These are phyloP conservation scores for Prototheca stagnorum DNA, from an alignment of 163 green algal species.

Conservation along the genomic window DNA sequence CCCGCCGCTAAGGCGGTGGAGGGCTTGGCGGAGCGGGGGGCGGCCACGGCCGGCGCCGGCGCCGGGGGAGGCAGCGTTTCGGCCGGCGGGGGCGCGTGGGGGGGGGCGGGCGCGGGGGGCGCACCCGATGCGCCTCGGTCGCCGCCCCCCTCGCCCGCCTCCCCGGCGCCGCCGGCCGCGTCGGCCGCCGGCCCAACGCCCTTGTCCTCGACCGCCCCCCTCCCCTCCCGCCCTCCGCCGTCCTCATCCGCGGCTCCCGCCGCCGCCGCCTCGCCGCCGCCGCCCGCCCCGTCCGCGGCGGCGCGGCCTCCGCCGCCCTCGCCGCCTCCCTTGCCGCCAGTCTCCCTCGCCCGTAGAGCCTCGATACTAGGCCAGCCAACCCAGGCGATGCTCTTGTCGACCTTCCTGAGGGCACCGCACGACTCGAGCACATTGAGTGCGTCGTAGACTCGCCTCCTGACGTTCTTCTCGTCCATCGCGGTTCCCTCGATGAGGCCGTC, in stretches of 20 bases:
- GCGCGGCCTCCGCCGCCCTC: neutral
- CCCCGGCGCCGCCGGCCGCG: too few relatives aligned
- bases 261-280: neutral
- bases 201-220: neutral
- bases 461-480: constrained; percentile 89
- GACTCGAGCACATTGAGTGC: constrained; percentile 94
- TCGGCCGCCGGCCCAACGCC: neutral
- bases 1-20: too few relatives aligned
- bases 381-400: constrained; percentile 85
- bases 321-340: neutral
- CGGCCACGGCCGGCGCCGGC: too few relatives aligned
- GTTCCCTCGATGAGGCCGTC: constrained; percentile 1
- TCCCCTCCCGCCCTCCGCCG: neutral
- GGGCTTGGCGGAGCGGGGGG: too few relatives aligned
- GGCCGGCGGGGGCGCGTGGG: too few relatives aligned
- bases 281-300: too few relatives aligned
- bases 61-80: too few relatives aligned
- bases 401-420: constrained; percentile 81
- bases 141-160: too few relatives aligned
- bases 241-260: neutral
- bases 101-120: too few relatives aligned
- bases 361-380: constrained; percentile 34
- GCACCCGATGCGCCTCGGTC: too few relatives aligned
- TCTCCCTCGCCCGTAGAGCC: neutral
- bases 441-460: constrained; percentile 87